These are phyloP conservation scores for Jaltomata sinuosa DNA, from an alignment of 257 asterid species.

Conservation along the genomic window DNA sequence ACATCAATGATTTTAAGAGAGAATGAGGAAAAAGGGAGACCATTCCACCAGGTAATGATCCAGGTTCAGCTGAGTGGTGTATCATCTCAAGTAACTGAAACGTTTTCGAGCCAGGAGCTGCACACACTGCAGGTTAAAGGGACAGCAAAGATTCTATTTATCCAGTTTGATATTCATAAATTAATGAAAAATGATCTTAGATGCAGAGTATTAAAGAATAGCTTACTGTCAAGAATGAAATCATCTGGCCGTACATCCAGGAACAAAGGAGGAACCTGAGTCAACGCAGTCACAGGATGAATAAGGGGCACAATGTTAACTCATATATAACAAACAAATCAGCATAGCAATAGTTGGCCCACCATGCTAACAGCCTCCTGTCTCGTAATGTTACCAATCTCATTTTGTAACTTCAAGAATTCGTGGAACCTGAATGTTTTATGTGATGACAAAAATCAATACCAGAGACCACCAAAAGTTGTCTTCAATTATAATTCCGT, in stretches of 20 bases:
- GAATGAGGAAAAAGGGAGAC: conserved; percentile 19
- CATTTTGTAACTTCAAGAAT: conserved; percentile 90
- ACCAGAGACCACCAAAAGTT: background rate
- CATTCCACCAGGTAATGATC: conserved; percentile 86
- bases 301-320: background rate
- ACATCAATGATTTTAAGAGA: conserved; percentile 3
- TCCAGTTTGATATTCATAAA: background rate
- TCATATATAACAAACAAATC: conserved; percentile 2
- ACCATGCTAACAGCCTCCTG: conserved; percentile 99
- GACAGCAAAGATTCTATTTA: conserved; percentile 8
- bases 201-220: background rate
- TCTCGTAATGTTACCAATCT: conserved; percentile 91
- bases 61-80: conserved; percentile 60
- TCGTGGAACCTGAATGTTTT: conserved; percentile 75
- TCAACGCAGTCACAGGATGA: conserved; percentile 10
- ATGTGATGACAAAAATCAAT: background rate
- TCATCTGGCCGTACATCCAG: conserved; percentile 89
- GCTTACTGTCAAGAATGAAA: conserved; percentile 96
- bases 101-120: conserved; percentile 99
- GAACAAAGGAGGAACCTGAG: conserved; percentile 98
- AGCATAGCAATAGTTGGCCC: conserved; percentile 13
- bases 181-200: background rate
- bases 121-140: conserved; percentile 80
- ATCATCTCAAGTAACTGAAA: conserved; percentile 98
- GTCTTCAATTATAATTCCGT: background rate